Base-by-base conservation (phyloP, 2,329 filamentous ascomycete genomes). In the Kalaharituber pfeilii region DNA sequence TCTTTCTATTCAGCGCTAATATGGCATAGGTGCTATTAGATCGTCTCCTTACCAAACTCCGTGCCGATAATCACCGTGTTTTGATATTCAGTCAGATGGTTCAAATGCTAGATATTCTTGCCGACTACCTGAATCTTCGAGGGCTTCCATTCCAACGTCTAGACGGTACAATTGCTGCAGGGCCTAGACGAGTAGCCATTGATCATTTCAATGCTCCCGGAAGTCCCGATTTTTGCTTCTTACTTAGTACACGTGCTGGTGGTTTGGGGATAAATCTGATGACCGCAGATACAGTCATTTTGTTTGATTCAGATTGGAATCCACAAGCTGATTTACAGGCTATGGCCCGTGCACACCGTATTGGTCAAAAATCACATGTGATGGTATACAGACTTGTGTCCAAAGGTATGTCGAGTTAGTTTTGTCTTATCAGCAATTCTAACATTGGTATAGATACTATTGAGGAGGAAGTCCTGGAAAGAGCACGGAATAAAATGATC, bases 41-140 rank as follows among this genome's bases (percentile, higher is more conserved):
- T 64, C 86, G 88, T 66, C 79, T 98, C n/a, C 75, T 98, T 9
- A 83, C 84, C 5, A 98, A 98, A 69, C 72, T 98, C 61, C 94
- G 84, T 68, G 85, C 82, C 62, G 91, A 98, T 65, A 86, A 86
- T 49, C 91, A 98, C 69, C 85, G 91, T 53, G 93, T 98, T 11
- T 72, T 98, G 59, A 96, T 98, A 60, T 98, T 98, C 73, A 96
- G 89, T 67, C 91, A 98, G 67, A 98, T 98, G 91, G 93, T 98
- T 30, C 93, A 86, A 66, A 96, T 98, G 84, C 77, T 98, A 22
- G 88, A 98, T 65, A 91, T 98, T 52, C 75, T 98, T 1, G 86
- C 86, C 47, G 89, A 98, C 64, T 98, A 98, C 66, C 78, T 96
- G 60, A 84, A 86, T 51, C 77, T 91, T 52, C 83, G 91, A 59